phyloP scores from a whole-genome alignment of 371 early-diverging fungal genomes.

The Mucor racemosus region DNA sequence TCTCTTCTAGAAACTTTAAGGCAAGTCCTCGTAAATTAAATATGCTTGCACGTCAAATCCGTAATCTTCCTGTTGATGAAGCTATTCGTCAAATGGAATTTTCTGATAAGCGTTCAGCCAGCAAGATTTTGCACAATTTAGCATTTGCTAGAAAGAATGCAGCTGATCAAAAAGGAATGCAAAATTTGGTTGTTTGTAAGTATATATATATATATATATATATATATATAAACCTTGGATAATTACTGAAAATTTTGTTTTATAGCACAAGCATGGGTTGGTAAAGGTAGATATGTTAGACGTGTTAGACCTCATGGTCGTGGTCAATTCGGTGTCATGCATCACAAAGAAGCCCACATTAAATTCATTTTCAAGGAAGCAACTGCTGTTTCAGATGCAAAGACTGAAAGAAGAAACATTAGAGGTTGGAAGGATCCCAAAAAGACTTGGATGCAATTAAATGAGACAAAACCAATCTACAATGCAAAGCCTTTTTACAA shows the following conservation, averaged over 20 bases:
- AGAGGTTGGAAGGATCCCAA: slow-evolving; percentile 67
- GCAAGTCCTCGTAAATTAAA: slow-evolving; percentile 82
- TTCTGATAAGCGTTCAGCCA: slow-evolving; percentile 79
- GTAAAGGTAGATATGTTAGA: slow-evolving; percentile 80
- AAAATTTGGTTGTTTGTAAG: slow-evolving; percentile 58
- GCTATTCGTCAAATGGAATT: slow-evolving; percentile 91
- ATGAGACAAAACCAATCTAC: slow-evolving; percentile 79
- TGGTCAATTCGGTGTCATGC: slow-evolving; percentile 83
- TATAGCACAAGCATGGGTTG: slow-evolving; percentile 84
- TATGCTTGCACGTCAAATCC: slow-evolving; percentile 85
- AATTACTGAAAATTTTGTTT: neutral
- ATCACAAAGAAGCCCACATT: slow-evolving; percentile 81
- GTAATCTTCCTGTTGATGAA: slow-evolving; percentile 75
- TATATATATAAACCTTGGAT: neutral
- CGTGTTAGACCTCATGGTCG: slow-evolving; percentile 79
- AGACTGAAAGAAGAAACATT: slow-evolving; percentile 55
- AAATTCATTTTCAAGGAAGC: slow-evolving; percentile 79
- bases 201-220: too few species aligned
- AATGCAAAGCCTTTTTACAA: slow-evolving; percentile 78
- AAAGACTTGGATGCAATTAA: slow-evolving; percentile 75
- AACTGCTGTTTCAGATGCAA: slow-evolving; percentile 21
- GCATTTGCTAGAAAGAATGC: slow-evolving; percentile 79
- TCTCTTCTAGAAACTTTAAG: slow-evolving; percentile 76
- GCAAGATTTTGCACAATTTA: slow-evolving; percentile 70
- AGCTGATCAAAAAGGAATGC: slow-evolving; percentile 69